A percentile compares a stretch with the other conserved stretches of the same genome.
These are phyloP conservation scores for Globisporangium acanthophoron DNA, from an alignment of 352 stramenopile species.

Conservation along the genomic window DNA sequence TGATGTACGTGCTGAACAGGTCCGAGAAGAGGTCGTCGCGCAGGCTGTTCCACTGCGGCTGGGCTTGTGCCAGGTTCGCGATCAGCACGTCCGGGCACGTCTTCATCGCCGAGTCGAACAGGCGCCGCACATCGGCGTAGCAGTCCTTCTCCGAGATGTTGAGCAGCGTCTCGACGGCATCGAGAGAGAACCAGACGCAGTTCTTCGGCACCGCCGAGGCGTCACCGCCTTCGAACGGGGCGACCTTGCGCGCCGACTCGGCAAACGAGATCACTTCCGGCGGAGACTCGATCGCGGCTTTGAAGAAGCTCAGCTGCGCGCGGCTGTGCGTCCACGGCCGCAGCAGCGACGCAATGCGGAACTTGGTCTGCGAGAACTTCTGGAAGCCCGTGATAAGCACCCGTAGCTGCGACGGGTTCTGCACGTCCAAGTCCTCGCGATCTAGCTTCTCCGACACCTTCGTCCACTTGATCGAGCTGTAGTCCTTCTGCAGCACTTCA, in stretches of 20 bases:
- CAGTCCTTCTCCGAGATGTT: constrained; percentile 79
- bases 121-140: constrained; percentile 75
- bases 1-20: constrained; percentile 83
- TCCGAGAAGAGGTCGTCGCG: constrained; percentile 87
- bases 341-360: constrained; percentile 63
- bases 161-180: constrained; percentile 77
- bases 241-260: constrained; percentile 75
- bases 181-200: constrained; percentile 83
- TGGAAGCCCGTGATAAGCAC: constrained; percentile 78
- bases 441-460: constrained; percentile 86
- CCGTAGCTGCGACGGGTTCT: constrained; percentile 56
- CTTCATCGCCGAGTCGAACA: constrained; percentile 79
- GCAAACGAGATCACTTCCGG: constrained; percentile 75
- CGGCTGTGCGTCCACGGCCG: constrained; percentile 76
- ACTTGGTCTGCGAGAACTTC: constrained; percentile 77
- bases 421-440: constrained; percentile 62
- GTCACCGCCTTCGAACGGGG: constrained; percentile 83
- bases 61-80: constrained; percentile 74
- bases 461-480: constrained; percentile 77
- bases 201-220: constrained; percentile 81
- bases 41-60: constrained; percentile 74
- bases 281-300: constrained; percentile 74
- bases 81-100: constrained; percentile 83
- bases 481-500: constrained; percentile 82
- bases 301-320: constrained; percentile 72